phyloP scores from a whole-genome alignment of 179 eudicot species.

The Gypsophila paniculata region DNA sequence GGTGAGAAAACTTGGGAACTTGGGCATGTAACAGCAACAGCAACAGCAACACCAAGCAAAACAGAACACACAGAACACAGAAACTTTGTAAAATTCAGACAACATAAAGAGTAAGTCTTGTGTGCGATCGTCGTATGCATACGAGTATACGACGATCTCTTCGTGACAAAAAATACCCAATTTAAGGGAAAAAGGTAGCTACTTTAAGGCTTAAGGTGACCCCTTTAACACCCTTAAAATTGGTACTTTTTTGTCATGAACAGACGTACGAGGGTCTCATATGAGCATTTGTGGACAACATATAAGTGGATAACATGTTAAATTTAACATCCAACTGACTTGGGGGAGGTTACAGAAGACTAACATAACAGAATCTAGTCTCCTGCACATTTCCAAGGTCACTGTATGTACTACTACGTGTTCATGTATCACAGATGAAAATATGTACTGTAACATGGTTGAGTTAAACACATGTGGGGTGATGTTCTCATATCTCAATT shows the following conservation, averaged over 20 bases:
- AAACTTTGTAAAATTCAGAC: neutral
- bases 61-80: neutral
- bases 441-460: neutral
- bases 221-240: too few species aligned
- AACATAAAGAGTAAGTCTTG: too few species aligned
- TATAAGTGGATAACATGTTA: slow-evolving; percentile 11
- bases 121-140: too few species aligned
- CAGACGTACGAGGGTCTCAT: too few species aligned
- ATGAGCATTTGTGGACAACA: too few species aligned
- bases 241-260: too few species aligned
- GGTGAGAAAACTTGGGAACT: slow-evolving; percentile 1
- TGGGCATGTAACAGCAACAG: neutral
- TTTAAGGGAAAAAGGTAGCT: too few species aligned
- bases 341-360: neutral
- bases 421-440: slow-evolving; percentile 1
- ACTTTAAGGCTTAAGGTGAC: too few species aligned
- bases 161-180: too few species aligned
- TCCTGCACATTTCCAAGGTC: slow-evolving; percentile 16
- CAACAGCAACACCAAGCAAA: neutral
- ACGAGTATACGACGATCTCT: too few species aligned
- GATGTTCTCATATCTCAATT: neutral
- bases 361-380: neutral
- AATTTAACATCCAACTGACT: neutral
- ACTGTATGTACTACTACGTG: slow-evolving; percentile 2
- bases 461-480: neutral